phyloP scores from a whole-genome alignment of 2,329 filamentous ascomycete genomes.

The Calonectria montana region DNA sequence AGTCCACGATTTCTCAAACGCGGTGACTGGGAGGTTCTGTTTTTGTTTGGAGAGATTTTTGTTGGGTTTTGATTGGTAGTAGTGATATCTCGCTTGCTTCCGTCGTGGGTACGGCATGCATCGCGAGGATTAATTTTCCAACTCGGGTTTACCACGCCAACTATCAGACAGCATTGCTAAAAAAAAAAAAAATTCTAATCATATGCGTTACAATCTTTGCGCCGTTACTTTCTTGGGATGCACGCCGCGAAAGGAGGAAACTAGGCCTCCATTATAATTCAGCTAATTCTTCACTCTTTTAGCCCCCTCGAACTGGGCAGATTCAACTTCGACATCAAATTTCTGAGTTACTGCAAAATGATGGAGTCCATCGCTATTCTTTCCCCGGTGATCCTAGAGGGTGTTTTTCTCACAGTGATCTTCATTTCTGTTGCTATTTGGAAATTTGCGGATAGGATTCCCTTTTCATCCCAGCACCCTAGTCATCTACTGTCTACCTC shows the following conservation, averaged over 20 bases:
- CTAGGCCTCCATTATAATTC: background rate
- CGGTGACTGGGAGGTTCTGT: background rate
- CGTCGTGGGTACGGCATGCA: background rate
- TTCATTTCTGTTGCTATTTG: background rate
- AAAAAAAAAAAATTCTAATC: background rate
- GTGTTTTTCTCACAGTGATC: background rate
- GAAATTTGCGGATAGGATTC: background rate
- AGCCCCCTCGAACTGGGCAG: background rate
- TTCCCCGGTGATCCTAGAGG: background rate
- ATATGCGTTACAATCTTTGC: background rate
- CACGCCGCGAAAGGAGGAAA: background rate
- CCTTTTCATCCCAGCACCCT: background rate
- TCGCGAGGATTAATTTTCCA: background rate
- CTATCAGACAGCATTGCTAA: background rate
- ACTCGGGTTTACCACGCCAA: background rate
- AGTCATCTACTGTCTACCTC: background rate
- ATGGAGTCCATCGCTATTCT: background rate
- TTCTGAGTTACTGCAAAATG: background rate
- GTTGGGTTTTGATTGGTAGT: background rate
- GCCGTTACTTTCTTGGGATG: background rate
- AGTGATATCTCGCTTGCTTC: background rate
- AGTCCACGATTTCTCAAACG: background rate
- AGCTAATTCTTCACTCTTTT: too few species aligned
- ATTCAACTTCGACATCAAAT: background rate
- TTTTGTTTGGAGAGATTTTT: too few species aligned